Base-by-base conservation (phyloP, 305 asterid species). In the Solanum aculeatissimum region DNA sequence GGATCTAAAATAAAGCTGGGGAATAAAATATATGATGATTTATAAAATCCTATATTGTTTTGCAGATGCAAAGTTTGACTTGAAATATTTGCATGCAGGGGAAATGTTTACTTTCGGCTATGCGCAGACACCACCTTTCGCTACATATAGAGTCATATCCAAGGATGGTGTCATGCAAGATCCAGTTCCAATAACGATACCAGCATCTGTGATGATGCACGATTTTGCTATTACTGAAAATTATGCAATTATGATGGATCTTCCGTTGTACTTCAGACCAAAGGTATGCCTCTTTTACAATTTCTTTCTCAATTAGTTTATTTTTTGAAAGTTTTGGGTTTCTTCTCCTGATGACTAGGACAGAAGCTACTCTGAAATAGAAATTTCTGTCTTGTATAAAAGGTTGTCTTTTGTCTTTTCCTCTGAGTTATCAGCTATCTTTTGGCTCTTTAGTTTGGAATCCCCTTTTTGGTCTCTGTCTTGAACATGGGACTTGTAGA, bases 161-260 rank as follows among this genome's bases (percentile, higher is more conserved):
- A 94, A 92, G 91, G 97, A 94, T 70, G 99, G 99, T 13, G 84
- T 75, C 75, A 95, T 96, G 98, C 87, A 92, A 80, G 98, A 94
- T 86, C 98, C 99, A 29, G 99, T 96, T 89, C 95, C 96, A 60
- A 96, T 96, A 83, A 96, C 98, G 78, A 85, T 95, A 81, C 83
- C 98, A 83, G 96, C 88, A 8, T 90, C 99, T 74, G 86, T 94
- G 86, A 95, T 96, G 99, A 94, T 96, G 98, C 99, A 96, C 86
- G 99, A 96, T 87, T 96, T 96, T 89, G 98, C 99, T 89, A 95
- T 96, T 86, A 95, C 99, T 85, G 98, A 96, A 87, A 96, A 96
- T 84, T 95, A 94, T 92, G 96, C 98, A 1, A 86, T 96, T 84
- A 93, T 96, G 88, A 90, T 95, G 99, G 99, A 96, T 92, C 97